Base-by-base conservation (phyloP, 805 yeast genomes). In the Lachancea thermotolerans region DNA sequence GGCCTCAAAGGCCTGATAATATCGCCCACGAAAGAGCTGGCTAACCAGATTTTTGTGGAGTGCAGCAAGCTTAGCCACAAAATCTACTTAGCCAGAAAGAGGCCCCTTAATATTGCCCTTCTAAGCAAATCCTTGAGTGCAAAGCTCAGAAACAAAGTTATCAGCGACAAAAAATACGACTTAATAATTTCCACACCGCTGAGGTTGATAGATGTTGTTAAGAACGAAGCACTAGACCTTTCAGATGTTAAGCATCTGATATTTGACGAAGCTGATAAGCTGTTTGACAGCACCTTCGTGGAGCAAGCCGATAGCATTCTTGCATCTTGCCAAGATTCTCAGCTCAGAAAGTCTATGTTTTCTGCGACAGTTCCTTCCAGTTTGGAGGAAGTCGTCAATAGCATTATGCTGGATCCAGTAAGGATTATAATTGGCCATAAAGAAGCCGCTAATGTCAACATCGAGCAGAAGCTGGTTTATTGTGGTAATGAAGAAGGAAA, bases 401-500 rank as follows among this genome's bases (percentile, higher is more conserved):
- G 84, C 25, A 85, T 93, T 40, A 91, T 91, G 98, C 54, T 60
- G 45, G 86, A 85, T 49, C 90, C 95, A 8, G 72, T 91, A 21
- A 78, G 98, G 60, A 78, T 93, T 35, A 84, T 93, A 48, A 82
- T 91, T 55, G 97, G 97, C 10, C 90, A 82, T 57, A 90, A 90
- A 59, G 96, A 91, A 64, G 95, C 95, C 14, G 99, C 99, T 0
- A 83, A 88, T 49, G 65, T 74, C 8, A 78, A 79, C 41, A 89
- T 91, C 54, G 89, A 86, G 37, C 99, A 91, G 68, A 78, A 78
- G 57, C 68, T 93, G 35, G 76, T 85, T 1, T 91, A 78, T 61
- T 85, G 96, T 49, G 99, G 99, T 39, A 84, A 79, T 53, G 99
- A 93, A 66, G 88, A 86, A 56, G 99, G 99, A n/a, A 93, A 93